A percentile compares a stretch with the other conserved stretches of the same genome.
Conservation (phyloP, 2,329 filamentous ascomycete species). For the Aspergillus latus region DNA sequence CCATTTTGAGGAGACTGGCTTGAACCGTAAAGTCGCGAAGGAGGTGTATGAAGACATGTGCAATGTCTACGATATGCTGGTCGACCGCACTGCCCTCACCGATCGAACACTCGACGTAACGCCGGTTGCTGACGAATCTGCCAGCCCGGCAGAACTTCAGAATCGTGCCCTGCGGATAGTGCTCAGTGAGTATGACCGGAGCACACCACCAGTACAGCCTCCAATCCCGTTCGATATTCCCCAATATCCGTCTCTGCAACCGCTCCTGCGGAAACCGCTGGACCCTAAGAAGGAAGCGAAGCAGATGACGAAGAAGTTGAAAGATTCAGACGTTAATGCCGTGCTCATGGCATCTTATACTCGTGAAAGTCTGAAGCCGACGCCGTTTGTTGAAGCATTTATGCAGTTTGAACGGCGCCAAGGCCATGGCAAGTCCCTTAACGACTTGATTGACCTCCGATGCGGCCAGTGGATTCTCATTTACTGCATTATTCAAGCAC, state of each 20-base stretch:
- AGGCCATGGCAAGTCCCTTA: conserved; percentile 45
- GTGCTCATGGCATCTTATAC: conserved; percentile 83
- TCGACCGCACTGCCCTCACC: conserved; percentile 75
- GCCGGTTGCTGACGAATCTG: conserved; percentile 51
- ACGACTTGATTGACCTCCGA: conserved; percentile 49
- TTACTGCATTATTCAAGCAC: conserved; percentile 51
- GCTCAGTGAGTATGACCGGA: conserved; percentile 84
- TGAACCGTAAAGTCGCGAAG: conserved; percentile 79
- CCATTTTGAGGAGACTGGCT: conserved; percentile 76
- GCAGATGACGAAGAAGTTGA: conserved; percentile 68
- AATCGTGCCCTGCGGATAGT: conserved; percentile 73
- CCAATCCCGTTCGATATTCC: conserved; percentile 90
- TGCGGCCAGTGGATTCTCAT: conserved; percentile 54
- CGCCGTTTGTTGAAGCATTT: conserved; percentile 49
- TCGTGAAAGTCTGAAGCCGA: conserved; percentile 61
- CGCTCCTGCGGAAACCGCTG: conserved; percentile 64
- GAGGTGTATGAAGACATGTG: conserved; percentile 84
- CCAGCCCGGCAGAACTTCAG: conserved; percentile 57
- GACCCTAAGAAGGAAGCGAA: conserved; percentile 73
- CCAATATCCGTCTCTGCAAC: conserved; percentile 67
- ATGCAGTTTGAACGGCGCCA: conserved; percentile 49
- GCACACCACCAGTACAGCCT: conserved; percentile 83
- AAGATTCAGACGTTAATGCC: conserved; percentile 73
- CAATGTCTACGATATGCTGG: conserved; percentile 82
- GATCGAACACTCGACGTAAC: conserved; percentile 72